Conservation (phyloP, 139 green algal genomes). For the Parachlorella kessleri region DNA sequence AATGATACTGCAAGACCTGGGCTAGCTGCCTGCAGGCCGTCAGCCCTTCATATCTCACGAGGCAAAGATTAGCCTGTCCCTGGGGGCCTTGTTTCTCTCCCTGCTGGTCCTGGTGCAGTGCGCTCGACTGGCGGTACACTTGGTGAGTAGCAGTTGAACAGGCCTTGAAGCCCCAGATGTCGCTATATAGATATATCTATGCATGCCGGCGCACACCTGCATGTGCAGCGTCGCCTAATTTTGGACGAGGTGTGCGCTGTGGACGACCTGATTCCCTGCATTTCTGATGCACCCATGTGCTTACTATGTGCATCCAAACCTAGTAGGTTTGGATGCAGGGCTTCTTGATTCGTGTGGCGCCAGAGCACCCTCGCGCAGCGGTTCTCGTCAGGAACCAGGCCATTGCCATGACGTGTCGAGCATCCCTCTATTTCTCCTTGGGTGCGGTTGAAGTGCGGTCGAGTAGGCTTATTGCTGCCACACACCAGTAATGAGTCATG, state of each 20-base stretch:
- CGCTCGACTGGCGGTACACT: conserved; percentile 21
- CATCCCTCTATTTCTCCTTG: conserved; percentile 18
- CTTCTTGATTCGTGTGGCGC: conserved; percentile 12
- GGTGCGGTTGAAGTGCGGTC: not conserved
- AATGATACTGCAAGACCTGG: no score
- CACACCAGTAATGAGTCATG: no score
- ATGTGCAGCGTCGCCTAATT: no score
- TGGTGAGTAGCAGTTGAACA: conserved; percentile 11
- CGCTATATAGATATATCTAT: no score
- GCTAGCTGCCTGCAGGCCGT: no score
- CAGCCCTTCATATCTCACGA: not conserved
- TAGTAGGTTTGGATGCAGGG: conserved; percentile 3
- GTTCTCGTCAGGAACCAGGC: conserved; percentile 3
- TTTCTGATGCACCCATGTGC: no score
- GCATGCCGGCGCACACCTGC: no score
- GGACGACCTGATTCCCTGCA: no score
- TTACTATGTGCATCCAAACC: no score
- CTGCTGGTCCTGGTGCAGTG: conserved; percentile 17
- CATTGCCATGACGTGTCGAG: conserved; percentile 6
- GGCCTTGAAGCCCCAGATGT: no score
- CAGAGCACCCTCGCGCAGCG: not conserved
- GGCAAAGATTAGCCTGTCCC: conserved; percentile 4
- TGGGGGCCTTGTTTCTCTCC: conserved; percentile 17
- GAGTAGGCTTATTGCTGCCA: no score
- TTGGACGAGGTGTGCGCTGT: no score